Base-by-base conservation (phyloP, 805 yeast species). In the Candida cerambycidarum region DNA sequence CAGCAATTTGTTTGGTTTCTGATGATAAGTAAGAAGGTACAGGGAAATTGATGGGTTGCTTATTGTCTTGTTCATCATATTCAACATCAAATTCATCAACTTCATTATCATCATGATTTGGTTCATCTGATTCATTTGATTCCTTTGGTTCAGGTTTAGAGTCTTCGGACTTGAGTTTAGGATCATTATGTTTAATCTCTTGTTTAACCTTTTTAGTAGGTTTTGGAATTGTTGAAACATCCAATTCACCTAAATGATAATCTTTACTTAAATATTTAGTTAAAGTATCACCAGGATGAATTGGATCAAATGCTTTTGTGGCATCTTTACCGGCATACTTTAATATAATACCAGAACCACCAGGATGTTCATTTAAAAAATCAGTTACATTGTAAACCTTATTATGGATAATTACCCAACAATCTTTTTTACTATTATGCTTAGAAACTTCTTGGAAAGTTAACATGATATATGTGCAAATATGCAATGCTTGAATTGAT, bases 241-340 rank as follows among this genome's bases (percentile, higher is more conserved):
- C 67, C 7, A 66, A 69, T 9, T 58, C 64, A 1, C 75, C 75
- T 38, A 56, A 34, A 24, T 65, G 72, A 29, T 56, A 58, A 43
- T 67, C 56, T 4, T 54, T 50, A 2, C 61, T 95, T 29, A 87
- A 62, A 53, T 80, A 81, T 56, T 82, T 82, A 21, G 78, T 81
- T 41, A 92, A 71, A 5, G 88, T 85, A 54, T 89, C 96, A n/a
- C 83, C 78, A 0, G 98, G 93, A 62, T 92, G 99, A 46, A 92
- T 75, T 14, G 96, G 96, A 45, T 84, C 87, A 58, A 89, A 92
- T 8, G 87, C 80, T 53, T 83, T 82, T 6, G 93, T 83, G 9
- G 92, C 95, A 47, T 68, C 73, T 43, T 62, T 62, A 1, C 76
- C 74, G n/a, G 70, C 67, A 54, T 59, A 80, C 56, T 76, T 78